These are phyloP conservation scores for Forsythia viridissima DNA, from an alignment of 257 asterid genomes.

Conservation along the genomic window DNA sequence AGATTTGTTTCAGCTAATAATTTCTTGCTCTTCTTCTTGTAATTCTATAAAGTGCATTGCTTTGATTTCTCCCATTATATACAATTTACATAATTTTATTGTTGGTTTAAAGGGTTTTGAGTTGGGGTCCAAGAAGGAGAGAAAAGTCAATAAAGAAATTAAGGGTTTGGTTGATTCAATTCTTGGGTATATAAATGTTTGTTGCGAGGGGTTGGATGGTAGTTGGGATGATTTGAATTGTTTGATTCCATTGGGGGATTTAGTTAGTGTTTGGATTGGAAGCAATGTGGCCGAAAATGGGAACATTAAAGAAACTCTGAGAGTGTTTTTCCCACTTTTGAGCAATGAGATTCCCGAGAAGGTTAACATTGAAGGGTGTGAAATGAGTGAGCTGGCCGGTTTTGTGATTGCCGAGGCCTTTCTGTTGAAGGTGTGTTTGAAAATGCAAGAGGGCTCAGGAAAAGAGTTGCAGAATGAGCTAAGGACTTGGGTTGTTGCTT, in stretches of 20 bases:
- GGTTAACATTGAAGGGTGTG: constrained; percentile 40
- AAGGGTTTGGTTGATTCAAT: constrained; percentile 51
- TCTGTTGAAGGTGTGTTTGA: constrained; percentile 59
- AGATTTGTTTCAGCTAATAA: constrained; percentile 55
- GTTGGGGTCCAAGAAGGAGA: constrained; percentile 51
- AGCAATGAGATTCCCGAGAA: constrained; percentile 32
- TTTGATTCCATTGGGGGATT: constrained; percentile 45
- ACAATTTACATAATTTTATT: constrained; percentile 36
- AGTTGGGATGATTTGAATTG: constrained; percentile 32
- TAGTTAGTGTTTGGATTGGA: constrained; percentile 56
- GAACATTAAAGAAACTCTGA: constrained; percentile 27
- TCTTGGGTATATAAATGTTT: constrained; percentile 50
- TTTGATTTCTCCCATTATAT: constrained; percentile 58
- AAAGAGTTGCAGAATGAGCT: constrained; percentile 49
- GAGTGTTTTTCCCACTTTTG: constrained; percentile 59
- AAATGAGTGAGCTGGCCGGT: constrained; percentile 50
- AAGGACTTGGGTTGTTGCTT: constrained; percentile 59
- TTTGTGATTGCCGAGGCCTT: constrained; percentile 59
- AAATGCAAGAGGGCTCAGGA: constrained; percentile 39
- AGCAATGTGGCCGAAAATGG: constrained; percentile 23
- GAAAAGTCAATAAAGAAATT: constrained; percentile 46
- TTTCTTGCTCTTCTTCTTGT: constrained; percentile 55
- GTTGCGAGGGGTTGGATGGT: constrained; percentile 43
- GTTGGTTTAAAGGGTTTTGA: constrained; percentile 38
- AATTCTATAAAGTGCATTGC: constrained; percentile 45